Base-by-base conservation (phyloP, 2,329 filamentous ascomycete genomes). In the Pseudovirgaria hyperparasitica region DNA sequence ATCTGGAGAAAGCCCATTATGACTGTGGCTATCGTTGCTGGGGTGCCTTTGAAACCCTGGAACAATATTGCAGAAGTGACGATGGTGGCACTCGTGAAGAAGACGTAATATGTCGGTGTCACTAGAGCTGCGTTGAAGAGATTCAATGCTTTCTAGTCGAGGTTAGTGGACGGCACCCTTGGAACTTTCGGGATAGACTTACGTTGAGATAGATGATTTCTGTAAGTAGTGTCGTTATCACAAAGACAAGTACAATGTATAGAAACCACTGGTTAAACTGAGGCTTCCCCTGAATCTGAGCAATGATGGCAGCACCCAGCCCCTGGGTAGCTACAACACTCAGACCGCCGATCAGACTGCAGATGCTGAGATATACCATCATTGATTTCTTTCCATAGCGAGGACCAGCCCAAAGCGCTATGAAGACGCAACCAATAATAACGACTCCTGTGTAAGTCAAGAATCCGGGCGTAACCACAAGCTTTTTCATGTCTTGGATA, bases 201-300 rank as follows among this genome's bases (percentile, higher is more conserved):
- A 92, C 87, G 52, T 98, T 98, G 22, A 98, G 65, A 51, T 79
- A 98, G 38, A 96, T 77, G 37, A 98, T 94, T 57, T 96, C 90
- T 0, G 84, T 92, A 42, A 96, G 42, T 8, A 98, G 62, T 0
- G 90, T 96, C n/a, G 62, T 58, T 37, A 96, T 67, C 27, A 96
- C 85, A 55, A 98, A 96, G 5, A 86, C 81, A 30, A 96, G 61
- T 17, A 96, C 59, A 5, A 96, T 76, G 56, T 93, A 98, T 20
- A 92, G 59, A 48, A 98, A 98, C 87, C 87, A 96, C 51, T 96
- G 74, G 52, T 94, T 93, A 57, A 93, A 96, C 63, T 98, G 86
- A 2, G 76, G 67, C 26, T 74, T 72, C 10, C 87, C 90, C 11
- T 70, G 67, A 33, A 77, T 77, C 60, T 92, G 85, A 0, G 87